Percentiles rank a stretch among this genome's conserved stretches.
phyloP scores from a whole-genome alignment of 2,329 filamentous ascomycete genomes.

The Botrytis elliptica region DNA sequence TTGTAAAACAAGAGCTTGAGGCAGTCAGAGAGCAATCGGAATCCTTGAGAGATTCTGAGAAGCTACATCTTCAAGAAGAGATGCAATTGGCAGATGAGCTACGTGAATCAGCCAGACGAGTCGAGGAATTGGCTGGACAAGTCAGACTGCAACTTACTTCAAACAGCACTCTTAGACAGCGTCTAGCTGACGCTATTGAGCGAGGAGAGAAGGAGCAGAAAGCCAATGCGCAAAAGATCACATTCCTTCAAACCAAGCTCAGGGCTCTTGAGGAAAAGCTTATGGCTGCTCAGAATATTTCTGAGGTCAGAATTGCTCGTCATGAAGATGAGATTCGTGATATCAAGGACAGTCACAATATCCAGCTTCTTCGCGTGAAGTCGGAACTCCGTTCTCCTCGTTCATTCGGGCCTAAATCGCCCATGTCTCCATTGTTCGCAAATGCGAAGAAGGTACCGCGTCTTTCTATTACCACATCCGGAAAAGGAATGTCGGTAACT shows the following conservation, averaged over 20 bases:
- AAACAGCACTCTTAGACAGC: constrained; percentile 72
- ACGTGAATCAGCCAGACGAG: constrained; percentile 68
- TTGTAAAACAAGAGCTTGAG: constrained; percentile 64
- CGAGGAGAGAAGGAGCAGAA: constrained; percentile 84
- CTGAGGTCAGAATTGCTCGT: constrained; percentile 76
- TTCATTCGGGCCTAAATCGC: constrained; percentile 56
- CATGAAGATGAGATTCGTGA: constrained; percentile 83
- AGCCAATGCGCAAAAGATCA: constrained; percentile 77
- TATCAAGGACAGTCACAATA: constrained; percentile 74
- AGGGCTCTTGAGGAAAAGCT: constrained; percentile 82
- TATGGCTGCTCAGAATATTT: constrained; percentile 76
- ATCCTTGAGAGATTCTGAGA: constrained; percentile 55
- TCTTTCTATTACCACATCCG: constrained; percentile 48
- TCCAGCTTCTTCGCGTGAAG: constrained; percentile 73
- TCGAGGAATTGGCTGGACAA: constrained; percentile 76
- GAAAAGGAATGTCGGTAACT: constrained; percentile 61
- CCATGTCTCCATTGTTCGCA: constrained; percentile 61
- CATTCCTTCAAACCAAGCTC: constrained; percentile 76
- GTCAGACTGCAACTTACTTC: constrained; percentile 77
- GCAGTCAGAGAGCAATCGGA: constrained; percentile 62
- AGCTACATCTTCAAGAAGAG: constrained; percentile 57
- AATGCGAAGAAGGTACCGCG: constrained; percentile 53
- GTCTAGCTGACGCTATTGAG: constrained; percentile 74
- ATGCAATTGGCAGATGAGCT: constrained; percentile 67
- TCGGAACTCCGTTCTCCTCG: constrained; percentile 49